These are phyloP conservation scores for Verruconis gallopava DNA, from an alignment of 2,329 filamentous ascomycete species.

Conservation along the genomic window DNA sequence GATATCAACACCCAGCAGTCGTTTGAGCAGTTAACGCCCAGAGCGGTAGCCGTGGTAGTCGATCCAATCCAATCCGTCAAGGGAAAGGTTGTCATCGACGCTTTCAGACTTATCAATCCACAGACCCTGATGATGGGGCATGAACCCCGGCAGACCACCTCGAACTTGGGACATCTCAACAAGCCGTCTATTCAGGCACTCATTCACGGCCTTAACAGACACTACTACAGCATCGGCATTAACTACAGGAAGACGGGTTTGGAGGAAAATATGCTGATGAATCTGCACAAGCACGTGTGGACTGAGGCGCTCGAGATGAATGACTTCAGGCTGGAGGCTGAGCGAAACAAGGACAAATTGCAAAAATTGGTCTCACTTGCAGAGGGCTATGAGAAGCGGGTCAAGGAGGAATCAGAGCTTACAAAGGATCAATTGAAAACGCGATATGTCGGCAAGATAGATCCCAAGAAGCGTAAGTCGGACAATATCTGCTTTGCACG, in stretches of 20 bases:
- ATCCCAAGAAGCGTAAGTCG: constrained; percentile 81
- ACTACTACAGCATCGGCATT: constrained; percentile 99
- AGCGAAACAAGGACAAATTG: constrained; percentile 76
- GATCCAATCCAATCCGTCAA: constrained; percentile 99
- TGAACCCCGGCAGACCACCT: constrained; percentile 93
- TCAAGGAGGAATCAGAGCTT: constrained; percentile 96
- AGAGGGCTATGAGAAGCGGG: constrained; percentile 95
- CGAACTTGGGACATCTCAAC: constrained; percentile 94
- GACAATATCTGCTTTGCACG: neutral
- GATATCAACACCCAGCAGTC: constrained; percentile 99
- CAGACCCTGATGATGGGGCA: constrained; percentile 97
- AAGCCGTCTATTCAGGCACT: constrained; percentile 99
- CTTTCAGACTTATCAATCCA: constrained; percentile 95
- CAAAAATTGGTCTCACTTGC: constrained; percentile 76
- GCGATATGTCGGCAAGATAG: constrained; percentile 94
- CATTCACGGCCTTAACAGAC: constrained; percentile 92
- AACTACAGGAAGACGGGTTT: constrained; percentile 95
- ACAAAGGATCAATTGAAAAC: constrained; percentile 98
- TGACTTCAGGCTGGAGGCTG: constrained; percentile 76
- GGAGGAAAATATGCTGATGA: constrained; percentile 99
- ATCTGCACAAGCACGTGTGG: constrained; percentile 98
- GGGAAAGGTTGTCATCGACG: constrained; percentile 98
- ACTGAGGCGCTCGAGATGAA: constrained; percentile 96
- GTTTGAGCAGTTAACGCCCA: constrained; percentile 96
- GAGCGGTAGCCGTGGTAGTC: constrained; percentile 93